These are phyloP conservation scores for Geranomyces michiganensis DNA, from an alignment of 192 early-diverging fungal genomes.

Conservation along the genomic window DNA sequence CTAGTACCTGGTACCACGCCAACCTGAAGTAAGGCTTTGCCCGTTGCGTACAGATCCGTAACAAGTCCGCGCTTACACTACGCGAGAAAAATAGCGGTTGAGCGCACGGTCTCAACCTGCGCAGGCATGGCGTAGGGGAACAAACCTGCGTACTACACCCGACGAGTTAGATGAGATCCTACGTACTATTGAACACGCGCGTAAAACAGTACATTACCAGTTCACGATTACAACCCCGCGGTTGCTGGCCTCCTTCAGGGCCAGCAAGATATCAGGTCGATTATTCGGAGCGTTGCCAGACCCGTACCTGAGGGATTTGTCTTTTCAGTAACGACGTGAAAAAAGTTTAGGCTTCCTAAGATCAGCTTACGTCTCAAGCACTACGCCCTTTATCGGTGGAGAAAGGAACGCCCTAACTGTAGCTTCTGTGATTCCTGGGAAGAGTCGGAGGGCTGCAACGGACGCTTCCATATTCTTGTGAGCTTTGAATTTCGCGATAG, in stretches of 20 bases:
- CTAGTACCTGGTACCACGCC: conserved; percentile 76
- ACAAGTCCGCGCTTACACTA: conserved; percentile 78
- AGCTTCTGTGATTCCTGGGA: conserved; percentile 89
- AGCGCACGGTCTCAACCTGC: neutral
- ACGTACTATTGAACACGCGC: too few relatives aligned
- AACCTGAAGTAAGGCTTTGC: conserved; percentile 76
- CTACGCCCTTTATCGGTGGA: conserved; percentile 85
- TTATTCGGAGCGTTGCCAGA: conserved; percentile 95
- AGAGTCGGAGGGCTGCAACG: conserved; percentile 86
- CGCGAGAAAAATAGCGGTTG: too few relatives aligned
- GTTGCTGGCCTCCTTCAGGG: conserved; percentile 82
- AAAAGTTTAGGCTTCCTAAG: neutral
- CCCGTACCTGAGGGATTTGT: conserved; percentile 63
- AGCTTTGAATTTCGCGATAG: conserved; percentile 80
- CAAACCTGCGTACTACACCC: conserved; percentile 8
- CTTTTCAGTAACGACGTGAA: neutral
- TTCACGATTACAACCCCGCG: conserved; percentile 97
- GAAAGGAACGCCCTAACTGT: conserved; percentile 87
- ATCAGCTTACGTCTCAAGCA: conserved; percentile 74
- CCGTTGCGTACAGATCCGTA: conserved; percentile 88
- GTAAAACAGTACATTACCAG: conserved; percentile 61
- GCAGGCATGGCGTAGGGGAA: neutral
- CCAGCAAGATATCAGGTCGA: conserved; percentile 79
- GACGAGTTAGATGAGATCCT: neutral
- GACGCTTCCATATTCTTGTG: conserved; percentile 85